Evolutionary conservation across 1,284 basidiomycete genomes (phyloP), one percentile per base, ranked within the genome.

Genomic region (Mycena citricolor): DNA sequence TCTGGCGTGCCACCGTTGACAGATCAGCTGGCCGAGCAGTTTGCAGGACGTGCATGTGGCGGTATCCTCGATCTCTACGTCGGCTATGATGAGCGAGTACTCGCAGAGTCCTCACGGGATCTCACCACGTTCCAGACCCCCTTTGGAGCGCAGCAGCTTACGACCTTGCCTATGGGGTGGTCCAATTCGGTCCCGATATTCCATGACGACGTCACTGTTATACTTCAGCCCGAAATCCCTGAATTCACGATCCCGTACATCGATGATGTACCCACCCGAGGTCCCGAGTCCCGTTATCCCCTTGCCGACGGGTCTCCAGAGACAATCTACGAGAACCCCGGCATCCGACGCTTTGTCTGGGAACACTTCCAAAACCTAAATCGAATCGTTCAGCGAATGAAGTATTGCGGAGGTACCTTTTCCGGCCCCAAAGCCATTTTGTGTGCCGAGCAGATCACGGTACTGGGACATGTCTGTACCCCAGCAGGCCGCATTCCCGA

Each of bases 1-100:
- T 57, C 64, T 11, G 61, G 61, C 2, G 33, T 69, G 1, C 60
- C 63, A 4, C 66, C 65, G 1, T 49, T 59, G 3, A 56, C 56
- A 0, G 62, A 66, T 12, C 44, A 64, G 4, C 24, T 67, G 1
- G 63, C 60, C 1, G 61, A 66, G 37, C 43, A 52, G 2, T 69
- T 64, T 43, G 60, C 58, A 4, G 63, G 60, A 13, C 26, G 57
- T 2, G 43, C 61, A 1, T 67, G 65, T 43, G 54, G 58, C 12
- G 59, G 51, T 4, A 57, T 61, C 32, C 39, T 64, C 1, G 63
- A 70, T 44, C 38, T 69, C 10, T 67, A 52, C 40, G 58, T 65
- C 1, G 60, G 57, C 0, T 64, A 59, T 39, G 59, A 66, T 42
- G 56, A 64, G 25, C 30, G 59, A 0, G 17, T 39, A 4, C 40